Conservation (phyloP, 192 early-diverging fungal species). For the Radiomyces spectabilis region DNA sequence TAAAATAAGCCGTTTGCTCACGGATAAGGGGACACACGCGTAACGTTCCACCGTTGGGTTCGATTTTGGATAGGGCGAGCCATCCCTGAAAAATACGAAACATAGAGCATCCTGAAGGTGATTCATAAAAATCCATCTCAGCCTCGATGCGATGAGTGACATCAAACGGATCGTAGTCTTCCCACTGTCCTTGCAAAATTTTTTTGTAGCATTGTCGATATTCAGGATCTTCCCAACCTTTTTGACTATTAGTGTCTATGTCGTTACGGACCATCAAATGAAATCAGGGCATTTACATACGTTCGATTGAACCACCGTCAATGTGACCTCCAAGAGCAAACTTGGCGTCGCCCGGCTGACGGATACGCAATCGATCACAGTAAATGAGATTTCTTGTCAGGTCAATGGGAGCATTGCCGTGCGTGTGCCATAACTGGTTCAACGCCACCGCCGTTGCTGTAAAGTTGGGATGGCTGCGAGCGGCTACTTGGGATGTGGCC, state of each 20-base stretch:
- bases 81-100: constrained; percentile 28
- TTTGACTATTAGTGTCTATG: neutral
- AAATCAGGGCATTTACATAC: constrained; percentile 1
- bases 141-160: constrained; percentile 22
- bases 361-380: constrained; percentile 22
- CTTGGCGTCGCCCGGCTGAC: constrained; percentile 11
- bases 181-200: constrained; percentile 22
- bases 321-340: constrained; percentile 21
- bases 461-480: constrained; percentile 16
- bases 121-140: constrained; percentile 16
- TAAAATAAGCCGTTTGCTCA: constrained; percentile 16
- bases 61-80: constrained; percentile 16
- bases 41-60: constrained; percentile 14
- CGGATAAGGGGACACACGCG: constrained; percentile 23
- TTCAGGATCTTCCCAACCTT: constrained; percentile 25
- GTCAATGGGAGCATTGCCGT: constrained; percentile 9
- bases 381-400: constrained; percentile 18
- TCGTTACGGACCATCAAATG: neutral
- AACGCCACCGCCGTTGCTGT: constrained; percentile 10
- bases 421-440: constrained; percentile 18
- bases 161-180: constrained; percentile 25
- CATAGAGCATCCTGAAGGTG: constrained; percentile 13
- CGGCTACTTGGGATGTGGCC: constrained; percentile 11
- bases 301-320: constrained; percentile 18
- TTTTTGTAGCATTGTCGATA: constrained; percentile 16